Conservation (phyloP, 139 green algal genomes). For the Monoraphidium neglectum region DNA sequence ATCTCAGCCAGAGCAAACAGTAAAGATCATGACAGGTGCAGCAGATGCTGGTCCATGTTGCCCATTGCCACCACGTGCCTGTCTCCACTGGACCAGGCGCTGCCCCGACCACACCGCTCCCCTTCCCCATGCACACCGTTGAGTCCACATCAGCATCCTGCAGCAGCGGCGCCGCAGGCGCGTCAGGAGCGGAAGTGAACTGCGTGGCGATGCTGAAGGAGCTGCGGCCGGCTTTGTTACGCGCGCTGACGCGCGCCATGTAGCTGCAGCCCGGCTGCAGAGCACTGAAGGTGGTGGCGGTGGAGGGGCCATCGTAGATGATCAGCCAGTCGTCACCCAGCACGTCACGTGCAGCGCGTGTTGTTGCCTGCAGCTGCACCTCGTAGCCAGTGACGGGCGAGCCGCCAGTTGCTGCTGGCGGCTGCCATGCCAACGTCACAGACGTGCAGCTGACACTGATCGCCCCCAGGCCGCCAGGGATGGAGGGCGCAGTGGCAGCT, state of each 20-base stretch:
- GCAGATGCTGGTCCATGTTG: no score
- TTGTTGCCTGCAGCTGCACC: slow-evolving; percentile 67
- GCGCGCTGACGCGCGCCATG: slow-evolving; percentile 50
- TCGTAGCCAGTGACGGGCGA: slow-evolving; percentile 40
- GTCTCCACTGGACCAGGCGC: no score
- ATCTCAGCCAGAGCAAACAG: no score
- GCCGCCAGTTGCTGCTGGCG: slow-evolving; percentile 58
- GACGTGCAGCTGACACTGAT: slow-evolving; percentile 44
- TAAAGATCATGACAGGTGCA: no score
- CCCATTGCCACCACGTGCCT: no score
- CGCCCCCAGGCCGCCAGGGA: slow-evolving; percentile 25
- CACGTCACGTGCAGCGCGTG: slow-evolving; percentile 35
- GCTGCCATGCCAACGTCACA: slow-evolving; percentile 56
- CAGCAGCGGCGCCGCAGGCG: slow-evolving; percentile 31
- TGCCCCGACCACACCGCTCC: background rate
- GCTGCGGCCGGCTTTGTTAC: slow-evolving; percentile 52
- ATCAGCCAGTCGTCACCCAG: slow-evolving; percentile 63
- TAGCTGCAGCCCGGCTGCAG: slow-evolving; percentile 72
- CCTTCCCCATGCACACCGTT: slow-evolving; percentile 17
- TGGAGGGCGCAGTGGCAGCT: slow-evolving; percentile 36
- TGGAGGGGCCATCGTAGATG: slow-evolving; percentile 56
- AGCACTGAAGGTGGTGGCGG: slow-evolving; percentile 58
- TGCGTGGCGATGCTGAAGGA: slow-evolving; percentile 40
- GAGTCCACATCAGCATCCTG: slow-evolving; percentile 16
- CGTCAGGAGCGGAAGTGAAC: slow-evolving; percentile 48